Conservation (phyloP, 768 basidiomycete genomes). For the Kwoniella dendrophila region DNA sequence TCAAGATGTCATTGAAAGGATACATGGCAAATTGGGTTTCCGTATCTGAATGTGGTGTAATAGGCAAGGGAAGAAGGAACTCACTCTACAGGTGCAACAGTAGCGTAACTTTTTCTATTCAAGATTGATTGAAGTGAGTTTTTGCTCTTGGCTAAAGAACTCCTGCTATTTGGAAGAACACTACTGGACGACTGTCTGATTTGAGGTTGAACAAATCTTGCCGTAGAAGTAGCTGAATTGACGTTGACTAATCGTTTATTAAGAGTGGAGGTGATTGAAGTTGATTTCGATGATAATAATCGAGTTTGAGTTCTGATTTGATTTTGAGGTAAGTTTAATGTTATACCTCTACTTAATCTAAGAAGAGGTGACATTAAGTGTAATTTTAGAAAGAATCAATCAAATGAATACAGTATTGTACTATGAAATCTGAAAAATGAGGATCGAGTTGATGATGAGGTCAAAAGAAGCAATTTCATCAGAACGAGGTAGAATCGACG, state of each 20-base stretch:
- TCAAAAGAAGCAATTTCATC: background rate
- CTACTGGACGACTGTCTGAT: background rate
- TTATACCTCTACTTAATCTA: constrained; percentile 2
- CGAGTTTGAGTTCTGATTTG: too few species aligned
- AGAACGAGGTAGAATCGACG: constrained; percentile 2
- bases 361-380: constrained; percentile 11
- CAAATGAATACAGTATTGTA: background rate
- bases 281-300: background rate
- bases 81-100: constrained; percentile 22
- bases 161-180: background rate
- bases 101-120: constrained; percentile 17
- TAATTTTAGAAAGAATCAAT: background rate
- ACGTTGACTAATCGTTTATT: constrained; percentile 7
- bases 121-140: background rate
- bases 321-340: constrained; percentile 1
- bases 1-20: constrained; percentile 1
- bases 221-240: background rate
- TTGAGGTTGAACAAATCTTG: background rate
- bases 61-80: background rate
- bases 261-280: background rate
- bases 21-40: background rate
- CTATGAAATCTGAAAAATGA: background rate
- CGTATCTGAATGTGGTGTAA: too few species aligned
- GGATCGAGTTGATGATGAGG: background rate
- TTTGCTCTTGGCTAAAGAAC: background rate